Base-by-base conservation (phyloP, 306 rosid genomes). In the Rosa persica region DNA sequence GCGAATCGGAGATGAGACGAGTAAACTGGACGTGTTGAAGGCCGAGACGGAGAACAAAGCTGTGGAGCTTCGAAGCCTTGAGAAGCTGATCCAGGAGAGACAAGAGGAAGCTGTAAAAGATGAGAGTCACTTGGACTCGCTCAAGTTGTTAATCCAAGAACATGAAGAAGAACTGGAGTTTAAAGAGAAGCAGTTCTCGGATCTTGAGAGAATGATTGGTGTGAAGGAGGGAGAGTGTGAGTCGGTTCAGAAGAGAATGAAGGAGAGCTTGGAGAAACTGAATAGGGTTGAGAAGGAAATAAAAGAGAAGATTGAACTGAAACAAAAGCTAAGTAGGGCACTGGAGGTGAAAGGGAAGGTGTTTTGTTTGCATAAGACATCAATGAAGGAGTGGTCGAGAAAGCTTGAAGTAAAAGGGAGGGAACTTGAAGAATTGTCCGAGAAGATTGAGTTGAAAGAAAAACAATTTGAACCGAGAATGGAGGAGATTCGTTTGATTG, bases 401-500 rank as follows among this genome's bases (percentile, higher is more conserved):
- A 74, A 71, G 55, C 5, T 49, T 30, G 75, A 72, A 9, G 36
- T 7, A 30, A 70, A 25, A 46, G 57, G 27, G 74, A 44, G 39
- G 58, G 20, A 52, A 42, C 17, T 71, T n/a, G 72, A 81, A 34
- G 72, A 46, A 15, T 2, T 64, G 67, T 23, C 61, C 8, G 16
- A 52, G 34, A 52, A 17, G 48, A 40, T 62, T 42, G 44, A 62
- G 66, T 12, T 19, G 55, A 79, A 49, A 57, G 62, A 8, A 9
- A 20, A n/a, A 2, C 27, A 70, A 12, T 34, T 27, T 5, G 73
- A 69, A 1, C 30, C 54, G 5, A 48, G 69, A 68, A 8, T 70
- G 9, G 80, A 67, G 20, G 79, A 70, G 58, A 25, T 74, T 49
- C 40, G 34, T 66, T 46, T 39, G 61, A 52, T 77, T 48, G 54